Base-by-base conservation (phyloP, 306 rosid species). In the Hylodesmum podocarpum region DNA sequence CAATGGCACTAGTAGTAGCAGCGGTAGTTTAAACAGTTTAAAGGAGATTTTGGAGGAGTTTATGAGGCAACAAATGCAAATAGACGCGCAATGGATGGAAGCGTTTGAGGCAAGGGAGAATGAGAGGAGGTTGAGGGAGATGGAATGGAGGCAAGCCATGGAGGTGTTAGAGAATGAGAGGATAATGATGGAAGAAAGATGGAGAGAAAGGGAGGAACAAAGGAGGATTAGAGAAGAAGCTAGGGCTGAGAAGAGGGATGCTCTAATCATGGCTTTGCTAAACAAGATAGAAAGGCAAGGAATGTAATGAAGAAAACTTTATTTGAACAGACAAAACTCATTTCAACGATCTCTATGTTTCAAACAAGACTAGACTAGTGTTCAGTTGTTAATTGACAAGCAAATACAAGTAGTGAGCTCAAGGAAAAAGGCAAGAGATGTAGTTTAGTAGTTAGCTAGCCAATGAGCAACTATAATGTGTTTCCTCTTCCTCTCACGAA, bases 161-260 rank as follows among this genome's bases (percentile, higher is more conserved):
- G 91, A 89, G 24, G 86, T 97, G 7, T 49, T 96, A 21, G 97
- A 96, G 82, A 90, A 75, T 29, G 98, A 96, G 87, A 91, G 99
- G 85, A 70, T 92, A 46, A 46, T 84, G 89, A 82, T 89, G 91
- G 96, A 90, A 19, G 87, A 87, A 78, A 86, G 93, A 53, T 96
- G 98, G 98, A 89, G 98, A 49, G 98, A 96, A 76, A 91, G 88
- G 39, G 99, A 96, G 46, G 98, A 92, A 7, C 90, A 88, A 82
- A 81, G 99, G 47, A 87, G 89, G 82, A 28, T 86, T 29, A 87
- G 98, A 79, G 98, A 96, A 66, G 98, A 96, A 66, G 94, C 88
- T 87, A 90, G 99, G 90, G 97, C 96, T 78, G 93, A 92, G 34
- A 95, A 84, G 36, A 89, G 99, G 44, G 99, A 95, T 73, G 93